Conservation (phyloP, 768 basidiomycete species). For the Mycena vulgaris region DNA sequence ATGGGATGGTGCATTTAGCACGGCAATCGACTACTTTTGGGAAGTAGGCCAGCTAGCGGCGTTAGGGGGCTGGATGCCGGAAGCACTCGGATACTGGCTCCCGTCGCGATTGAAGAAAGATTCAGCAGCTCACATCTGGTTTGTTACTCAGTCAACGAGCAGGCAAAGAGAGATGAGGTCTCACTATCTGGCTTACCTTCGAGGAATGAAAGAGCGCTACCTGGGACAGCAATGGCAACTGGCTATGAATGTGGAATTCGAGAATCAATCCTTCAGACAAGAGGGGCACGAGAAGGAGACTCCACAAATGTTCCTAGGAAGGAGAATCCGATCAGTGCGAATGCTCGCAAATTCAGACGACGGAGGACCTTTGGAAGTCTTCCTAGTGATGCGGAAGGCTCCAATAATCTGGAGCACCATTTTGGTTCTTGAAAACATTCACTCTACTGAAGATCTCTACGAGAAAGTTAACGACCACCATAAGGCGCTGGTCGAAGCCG, state of each 20-base stretch:
- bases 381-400: no score
- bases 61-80: no score
- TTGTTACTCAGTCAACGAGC: background rate
- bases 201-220: background rate
- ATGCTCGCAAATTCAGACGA: no score
- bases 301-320: no score
- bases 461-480: no score
- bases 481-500: no score
- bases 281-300: slow-evolving; percentile 4
- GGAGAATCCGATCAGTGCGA: no score
- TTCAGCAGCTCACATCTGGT: background rate
- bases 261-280: slow-evolving; percentile 2
- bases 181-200: background rate
- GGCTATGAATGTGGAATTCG: background rate
- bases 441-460: no score
- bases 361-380: no score
- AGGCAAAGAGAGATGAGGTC: background rate
- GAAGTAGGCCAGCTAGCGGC: no score
- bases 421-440: no score
- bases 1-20: background rate
- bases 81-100: slow-evolving; percentile 1
- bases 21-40: background rate
- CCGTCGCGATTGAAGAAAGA: background rate
- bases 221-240: slow-evolving; percentile 6
- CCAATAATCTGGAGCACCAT: no score